Conservation (phyloP, 164 flowering plant genomes). For the Dillenia suffruticosa region DNA sequence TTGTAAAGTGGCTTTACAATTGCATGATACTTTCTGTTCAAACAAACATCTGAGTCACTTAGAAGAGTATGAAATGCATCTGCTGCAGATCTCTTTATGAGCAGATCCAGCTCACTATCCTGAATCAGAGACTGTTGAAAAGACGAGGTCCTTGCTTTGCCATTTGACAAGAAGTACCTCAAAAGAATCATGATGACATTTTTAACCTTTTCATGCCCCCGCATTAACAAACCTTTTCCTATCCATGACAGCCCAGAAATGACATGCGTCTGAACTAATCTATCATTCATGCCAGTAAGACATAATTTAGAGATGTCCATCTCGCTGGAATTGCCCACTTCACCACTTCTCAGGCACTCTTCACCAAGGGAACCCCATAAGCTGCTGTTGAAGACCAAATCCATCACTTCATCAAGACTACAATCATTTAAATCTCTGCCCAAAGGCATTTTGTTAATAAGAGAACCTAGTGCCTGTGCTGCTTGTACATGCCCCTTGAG, state of each 20-base stretch:
- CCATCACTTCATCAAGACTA: constrained; percentile 62
- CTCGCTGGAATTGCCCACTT: constrained; percentile 13
- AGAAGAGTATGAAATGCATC: constrained; percentile 78
- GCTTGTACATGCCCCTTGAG: constrained; percentile 59
- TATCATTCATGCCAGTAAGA: constrained; percentile 10
- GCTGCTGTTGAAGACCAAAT: constrained; percentile 34
- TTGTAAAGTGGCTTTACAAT: constrained; percentile 77
- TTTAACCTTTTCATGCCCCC: constrained; percentile 78
- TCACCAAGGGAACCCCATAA: constrained; percentile 16
- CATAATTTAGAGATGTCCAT: constrained; percentile 17
- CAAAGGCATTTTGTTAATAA: constrained; percentile 64
- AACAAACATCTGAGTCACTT: constrained; percentile 75
- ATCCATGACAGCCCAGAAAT: constrained; percentile 84
- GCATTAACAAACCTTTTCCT: constrained; percentile 91
- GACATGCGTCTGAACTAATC: constrained; percentile 37
- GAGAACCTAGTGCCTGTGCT: constrained; percentile 93
- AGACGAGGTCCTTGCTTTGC: constrained; percentile 5
- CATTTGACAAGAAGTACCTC: constrained; percentile 41
- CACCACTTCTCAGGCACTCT: constrained; percentile 8
- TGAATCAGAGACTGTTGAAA: constrained; percentile 17
- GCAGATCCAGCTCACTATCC: constrained; percentile 17
- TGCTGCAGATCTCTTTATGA: constrained; percentile 50
- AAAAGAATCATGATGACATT: constrained; percentile 55
- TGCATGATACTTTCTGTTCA: constrained; percentile 76
- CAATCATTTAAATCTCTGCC: constrained; percentile 20